These are phyloP conservation scores for Musa troglodytarum DNA, from an alignment of 176 grass and related monocot species.

Conservation along the genomic window DNA sequence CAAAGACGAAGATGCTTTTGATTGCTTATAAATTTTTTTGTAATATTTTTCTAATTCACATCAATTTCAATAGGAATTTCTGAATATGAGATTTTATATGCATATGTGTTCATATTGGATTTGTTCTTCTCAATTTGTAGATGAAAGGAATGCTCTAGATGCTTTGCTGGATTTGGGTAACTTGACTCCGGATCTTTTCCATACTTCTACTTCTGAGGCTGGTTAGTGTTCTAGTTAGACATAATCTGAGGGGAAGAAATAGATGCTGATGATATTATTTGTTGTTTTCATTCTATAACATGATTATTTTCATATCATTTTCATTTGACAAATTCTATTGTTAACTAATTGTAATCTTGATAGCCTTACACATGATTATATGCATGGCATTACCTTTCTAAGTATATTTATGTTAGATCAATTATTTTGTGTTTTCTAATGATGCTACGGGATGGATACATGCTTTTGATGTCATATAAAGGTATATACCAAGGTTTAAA, in stretches of 20 bases:
- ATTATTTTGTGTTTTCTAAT: neutral
- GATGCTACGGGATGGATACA: neutral
- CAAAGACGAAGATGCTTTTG: neutral
- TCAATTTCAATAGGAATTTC: neutral
- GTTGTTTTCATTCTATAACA: neutral
- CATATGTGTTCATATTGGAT: neutral
- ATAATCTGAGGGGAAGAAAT: neutral
- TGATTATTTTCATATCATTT: neutral
- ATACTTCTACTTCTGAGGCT: constrained; percentile 26
- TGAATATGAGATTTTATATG: neutral
- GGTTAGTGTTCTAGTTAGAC: constrained; percentile 28
- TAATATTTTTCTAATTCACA: neutral
- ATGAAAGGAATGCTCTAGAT: constrained; percentile 46
- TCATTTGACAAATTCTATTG: neutral
- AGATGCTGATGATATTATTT: neutral
- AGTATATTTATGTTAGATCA: too few species aligned
- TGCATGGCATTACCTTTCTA: too few species aligned
- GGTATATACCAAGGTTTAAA: too few species aligned
- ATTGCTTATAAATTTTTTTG: neutral
- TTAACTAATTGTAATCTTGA: neutral
- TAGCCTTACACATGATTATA: neutral
- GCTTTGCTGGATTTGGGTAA: constrained; percentile 42
- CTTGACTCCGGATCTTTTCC: constrained; percentile 22
- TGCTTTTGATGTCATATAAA: too few species aligned
- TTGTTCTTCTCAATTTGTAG: constrained; percentile 24